A percentile compares a stretch with the other conserved stretches of the same genome.
Evolutionary conservation across 169 alveolate species (phyloP).

Genomic region (Plasmodium billcollinsi): DNA sequence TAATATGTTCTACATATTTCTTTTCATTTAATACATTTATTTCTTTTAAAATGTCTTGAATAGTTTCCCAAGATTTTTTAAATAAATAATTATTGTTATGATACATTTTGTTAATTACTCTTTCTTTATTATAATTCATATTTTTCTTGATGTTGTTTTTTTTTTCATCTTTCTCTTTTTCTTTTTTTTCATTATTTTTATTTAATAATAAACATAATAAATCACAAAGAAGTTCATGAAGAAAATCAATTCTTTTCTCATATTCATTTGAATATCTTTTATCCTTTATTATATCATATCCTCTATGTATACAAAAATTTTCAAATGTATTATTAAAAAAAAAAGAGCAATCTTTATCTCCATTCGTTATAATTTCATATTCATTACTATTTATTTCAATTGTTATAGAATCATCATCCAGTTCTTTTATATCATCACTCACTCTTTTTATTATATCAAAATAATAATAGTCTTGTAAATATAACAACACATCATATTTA

Average conservation of each 20-base stretch:
- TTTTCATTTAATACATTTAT: conserved; percentile 12
- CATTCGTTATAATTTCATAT: no score
- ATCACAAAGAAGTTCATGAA: conserved; percentile 42
- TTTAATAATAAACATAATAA: conserved; percentile 31
- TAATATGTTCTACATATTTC: background rate
- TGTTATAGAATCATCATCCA: conserved; percentile 8
- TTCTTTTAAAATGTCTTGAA: conserved; percentile 16
- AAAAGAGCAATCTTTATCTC: no score
- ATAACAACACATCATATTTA: conserved; percentile 52
- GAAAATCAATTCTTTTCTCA: conserved; percentile 50
- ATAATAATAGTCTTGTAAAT: conserved; percentile 47
- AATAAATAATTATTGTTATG: no score
- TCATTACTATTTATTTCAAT: background rate
- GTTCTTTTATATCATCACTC: conserved; percentile 59
- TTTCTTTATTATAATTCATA: background rate
- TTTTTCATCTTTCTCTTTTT: background rate
- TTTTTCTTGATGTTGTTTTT: background rate
- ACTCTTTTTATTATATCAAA: conserved; percentile 26
- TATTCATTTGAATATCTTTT: conserved; percentile 25
- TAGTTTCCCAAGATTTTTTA: background rate
- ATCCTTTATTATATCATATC: conserved; percentile 34
- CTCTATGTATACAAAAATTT: conserved; percentile 15
- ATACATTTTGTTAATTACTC: conserved; percentile 20
- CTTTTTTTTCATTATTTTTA: background rate
- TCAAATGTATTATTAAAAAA: conserved; percentile 39